Evolutionary conservation across 129 eudicot genomes (phyloP).

Genomic region (Lactuca saligna): DNA sequence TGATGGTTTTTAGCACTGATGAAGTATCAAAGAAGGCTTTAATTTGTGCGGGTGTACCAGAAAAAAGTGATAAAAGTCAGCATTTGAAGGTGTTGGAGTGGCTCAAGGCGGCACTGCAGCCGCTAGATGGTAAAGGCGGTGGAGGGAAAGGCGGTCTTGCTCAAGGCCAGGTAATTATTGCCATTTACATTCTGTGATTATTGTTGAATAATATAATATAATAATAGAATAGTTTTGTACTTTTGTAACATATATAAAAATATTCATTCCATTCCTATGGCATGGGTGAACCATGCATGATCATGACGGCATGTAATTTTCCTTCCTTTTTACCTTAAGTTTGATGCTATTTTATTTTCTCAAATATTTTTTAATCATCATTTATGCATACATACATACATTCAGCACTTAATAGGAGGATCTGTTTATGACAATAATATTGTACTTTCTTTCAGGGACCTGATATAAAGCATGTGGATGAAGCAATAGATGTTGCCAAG

Average conservation of each 20-base stretch:
- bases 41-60: conserved; percentile 97
- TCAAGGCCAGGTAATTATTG: conserved; percentile 73
- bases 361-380: too few relatives aligned
- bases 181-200: background rate
- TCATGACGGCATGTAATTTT: too few relatives aligned
- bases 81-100: conserved; percentile 70
- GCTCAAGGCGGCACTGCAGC: conserved; percentile 64
- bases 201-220: too few relatives aligned
- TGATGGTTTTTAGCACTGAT: conserved; percentile 84
- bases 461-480: conserved; percentile 48
- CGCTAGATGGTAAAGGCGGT: conserved; percentile 80
- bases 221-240: too few relatives aligned
- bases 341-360: too few relatives aligned
- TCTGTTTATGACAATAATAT: background rate
- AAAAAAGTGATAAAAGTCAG: conserved; percentile 57
- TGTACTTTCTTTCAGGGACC: conserved; percentile 50
- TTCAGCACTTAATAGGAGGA: too few relatives aligned
- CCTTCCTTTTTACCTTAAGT: too few relatives aligned
- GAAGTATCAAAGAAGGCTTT: conserved; percentile 65
- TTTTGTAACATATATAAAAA: too few relatives aligned
- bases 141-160: conserved; percentile 91
- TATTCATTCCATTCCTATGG: too few relatives aligned
- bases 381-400: too few relatives aligned
- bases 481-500: conserved; percentile 71
- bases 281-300: too few relatives aligned